Evolutionary conservation across 2,329 filamentous ascomycete genomes (phyloP), one percentile per base, ranked within the genome.

Genomic region (Alternaria alternata): DNA sequence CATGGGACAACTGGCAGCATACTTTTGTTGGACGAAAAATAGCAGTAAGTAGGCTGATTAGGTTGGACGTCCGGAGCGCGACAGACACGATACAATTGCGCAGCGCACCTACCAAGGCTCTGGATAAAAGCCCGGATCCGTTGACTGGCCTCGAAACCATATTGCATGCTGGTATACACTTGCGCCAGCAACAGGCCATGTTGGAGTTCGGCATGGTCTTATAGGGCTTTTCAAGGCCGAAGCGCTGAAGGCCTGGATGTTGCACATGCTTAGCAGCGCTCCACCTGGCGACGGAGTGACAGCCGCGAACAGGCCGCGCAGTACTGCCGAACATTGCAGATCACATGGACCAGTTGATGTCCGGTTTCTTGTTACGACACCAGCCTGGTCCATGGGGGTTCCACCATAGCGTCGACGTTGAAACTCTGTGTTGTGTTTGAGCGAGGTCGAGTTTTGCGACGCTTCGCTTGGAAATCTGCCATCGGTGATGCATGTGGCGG

Each of bases 31-130:
- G 30, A 48, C 22, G 8, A 24, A 48, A 16, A 30, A 48, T 7
- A 18, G 44, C 44, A 34, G 44, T 34, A 14, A 34, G 32, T 14
- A 48, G 22, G 32, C 46, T 20, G 20, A 44, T 30, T 18, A 36
- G 22, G 38, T 41, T 43, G 54, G 42, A 42, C 34, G 16, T 39
- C 18, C 26, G 20, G 26, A 43, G 30, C 30, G 41, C 48, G 47
- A 57, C 54, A 39, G 20, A 57, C 32, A 36, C 47, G 54, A 44
- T 16, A 46, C 38, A 9, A 3, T 18, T 44, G 47, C 39, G 36
- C 42, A 28, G 24, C 26, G 43, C 49, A 34, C 41, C 42, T 48
- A 53, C 49, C 49, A 34, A 52, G 55, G 36, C 26, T 42, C 46
- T 44, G 55, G 48, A 47, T 53, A 53, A 47, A 47, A 47, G 26